Base-by-base conservation (phyloP, 768 basidiomycete genomes). In the Hemileccinum rubropunctum region DNA sequence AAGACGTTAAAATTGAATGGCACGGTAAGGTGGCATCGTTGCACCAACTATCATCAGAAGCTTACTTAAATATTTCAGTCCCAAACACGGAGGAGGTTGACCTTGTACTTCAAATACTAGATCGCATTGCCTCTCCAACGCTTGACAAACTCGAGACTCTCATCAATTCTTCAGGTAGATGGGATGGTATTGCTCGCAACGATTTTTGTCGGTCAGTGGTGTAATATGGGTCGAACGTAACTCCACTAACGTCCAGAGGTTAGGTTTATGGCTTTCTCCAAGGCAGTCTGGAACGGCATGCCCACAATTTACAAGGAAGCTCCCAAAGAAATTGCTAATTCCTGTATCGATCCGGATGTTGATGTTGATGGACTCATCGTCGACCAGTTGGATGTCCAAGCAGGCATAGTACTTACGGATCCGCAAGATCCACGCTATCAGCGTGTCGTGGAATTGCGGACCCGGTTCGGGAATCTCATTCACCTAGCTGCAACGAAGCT, bases 1-100 rank as follows among this genome's bases (percentile, higher is more conserved):
- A 85, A 58, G 90, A 97, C 48, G 85, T 94, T 43, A 77, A 81
- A 48, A 78, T 94, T 32, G 83, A 91, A 51, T 98, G 95, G 95
- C 94, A 95, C 64, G 80, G 88, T 88, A 60, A 40, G 58, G 21
- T 32, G 37, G 35, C 6, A 47, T 43, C 7, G 35, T 20, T 30
- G 32, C 20, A 21, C 3, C 2, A n/a, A n/a, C n/a, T n/a, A 28
- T 17, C 44, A 52, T 51, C 36, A 53, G 45, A 64, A 20, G 58
- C 40, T 51, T 14, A 50, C 17, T 17, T 42, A 42, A 37, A 17
- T 21, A 8, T 42, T 81, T 86, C 1, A 80, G 67, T 63, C 33
- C 69, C 67, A 40, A 67, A 41, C 14, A 18, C 27, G 3, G 80
- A 79, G 17, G 95, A 98, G 64, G 79, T 97, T 50, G 77, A 76